Percentiles rank a stretch among this genome's conserved stretches.
phyloP scores from a whole-genome alignment of 169 alveolate species.

The Cryptosporidium felis region DNA sequence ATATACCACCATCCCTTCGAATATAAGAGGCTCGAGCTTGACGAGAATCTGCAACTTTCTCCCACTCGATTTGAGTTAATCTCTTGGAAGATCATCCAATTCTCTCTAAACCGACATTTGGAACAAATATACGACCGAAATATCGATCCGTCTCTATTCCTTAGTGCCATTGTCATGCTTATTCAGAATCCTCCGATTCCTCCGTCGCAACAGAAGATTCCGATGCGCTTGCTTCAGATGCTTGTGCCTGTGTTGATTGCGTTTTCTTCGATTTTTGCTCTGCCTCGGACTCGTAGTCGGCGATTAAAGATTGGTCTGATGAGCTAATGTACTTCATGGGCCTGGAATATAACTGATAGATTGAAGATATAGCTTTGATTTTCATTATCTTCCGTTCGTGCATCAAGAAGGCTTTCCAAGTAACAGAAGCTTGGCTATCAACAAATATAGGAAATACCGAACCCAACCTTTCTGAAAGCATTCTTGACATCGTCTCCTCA shows the following conservation, averaged over 20 bases:
- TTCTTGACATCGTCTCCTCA: neutral
- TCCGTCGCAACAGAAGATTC: slow-evolving; percentile 1
- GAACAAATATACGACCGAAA: neutral
- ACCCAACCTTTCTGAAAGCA: neutral
- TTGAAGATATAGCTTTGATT: neutral
- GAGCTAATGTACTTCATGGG: slow-evolving; percentile 32
- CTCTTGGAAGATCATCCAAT: too few relatives aligned
- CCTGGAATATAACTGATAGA: slow-evolving; percentile 15
- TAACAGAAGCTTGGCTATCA: slow-evolving; percentile 14
- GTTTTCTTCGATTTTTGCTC: neutral
- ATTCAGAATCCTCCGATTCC: slow-evolving; percentile 5
- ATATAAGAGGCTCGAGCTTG: neutral
- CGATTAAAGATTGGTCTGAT: slow-evolving; percentile 38
- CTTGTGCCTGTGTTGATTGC: neutral
- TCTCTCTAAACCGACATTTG: neutral
- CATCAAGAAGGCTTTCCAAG: slow-evolving; percentile 10
- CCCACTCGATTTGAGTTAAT: too few relatives aligned
- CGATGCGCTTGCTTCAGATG: neutral
- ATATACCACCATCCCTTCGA: slow-evolving; percentile 18
- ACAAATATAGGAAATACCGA: slow-evolving; percentile 37
- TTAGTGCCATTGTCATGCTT: neutral
- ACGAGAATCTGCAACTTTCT: too few relatives aligned
- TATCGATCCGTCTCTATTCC: neutral
- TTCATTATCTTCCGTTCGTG: slow-evolving; percentile 42
- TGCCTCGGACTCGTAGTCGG: neutral